phyloP scores from a whole-genome alignment of 345 rosid genomes.

The Corchorus capsularis region DNA sequence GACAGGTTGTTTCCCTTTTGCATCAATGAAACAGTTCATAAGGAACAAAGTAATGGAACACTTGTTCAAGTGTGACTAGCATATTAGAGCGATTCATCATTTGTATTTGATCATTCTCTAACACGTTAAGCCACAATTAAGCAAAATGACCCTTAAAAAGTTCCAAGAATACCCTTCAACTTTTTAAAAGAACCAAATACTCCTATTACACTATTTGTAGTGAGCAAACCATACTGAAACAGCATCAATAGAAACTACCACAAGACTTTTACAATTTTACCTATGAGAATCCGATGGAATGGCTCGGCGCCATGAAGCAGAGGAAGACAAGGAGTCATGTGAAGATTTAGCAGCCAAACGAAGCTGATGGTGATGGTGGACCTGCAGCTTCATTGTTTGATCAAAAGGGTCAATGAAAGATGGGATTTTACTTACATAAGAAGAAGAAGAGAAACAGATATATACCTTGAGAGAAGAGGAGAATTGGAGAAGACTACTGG shows the following conservation, averaged over 20 bases:
- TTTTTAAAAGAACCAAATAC: background rate
- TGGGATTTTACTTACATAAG: background rate
- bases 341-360: constrained; percentile 7
- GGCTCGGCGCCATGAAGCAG: background rate
- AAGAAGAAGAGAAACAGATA: background rate
- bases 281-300: constrained; percentile 18
- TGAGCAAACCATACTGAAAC: background rate
- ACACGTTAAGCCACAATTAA: background rate
- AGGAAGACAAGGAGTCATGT: background rate
- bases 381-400: constrained; percentile 14
- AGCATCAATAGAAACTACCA: background rate
- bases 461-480: constrained; percentile 15
- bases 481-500: background rate
- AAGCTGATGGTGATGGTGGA: background rate
- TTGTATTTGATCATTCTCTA: background rate
- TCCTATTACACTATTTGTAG: no score
- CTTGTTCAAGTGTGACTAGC: background rate
- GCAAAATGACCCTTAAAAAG: background rate
- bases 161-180: background rate
- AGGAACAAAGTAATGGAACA: background rate
- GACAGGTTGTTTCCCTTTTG: background rate
- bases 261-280: background rate
- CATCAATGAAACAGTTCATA: background rate
- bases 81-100: background rate
- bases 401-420: background rate